A percentile compares a stretch with the other conserved stretches of the same genome.
Evolutionary conservation across 148 eudicot species (phyloP).

Genomic region (Silene conica): DNA sequence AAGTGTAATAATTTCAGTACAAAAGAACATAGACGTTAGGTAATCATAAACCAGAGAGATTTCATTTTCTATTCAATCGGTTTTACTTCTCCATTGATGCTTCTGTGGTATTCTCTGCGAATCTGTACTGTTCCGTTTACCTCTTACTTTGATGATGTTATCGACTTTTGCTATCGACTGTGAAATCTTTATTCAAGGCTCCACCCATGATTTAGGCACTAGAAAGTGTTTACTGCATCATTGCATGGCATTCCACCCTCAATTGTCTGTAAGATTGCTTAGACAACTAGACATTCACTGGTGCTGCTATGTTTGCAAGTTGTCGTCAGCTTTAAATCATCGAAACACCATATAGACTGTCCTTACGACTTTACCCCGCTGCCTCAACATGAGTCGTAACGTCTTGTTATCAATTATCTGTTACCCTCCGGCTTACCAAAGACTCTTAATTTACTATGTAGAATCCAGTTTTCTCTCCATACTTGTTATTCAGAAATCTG

Average conservation of each 20-base stretch:
- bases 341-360: too few relatives aligned
- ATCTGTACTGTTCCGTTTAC: too few relatives aligned
- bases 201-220: slow-evolving; percentile 4
- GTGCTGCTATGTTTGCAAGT: background rate
- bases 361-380: background rate
- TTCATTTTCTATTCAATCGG: background rate
- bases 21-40: background rate
- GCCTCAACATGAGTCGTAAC: too few relatives aligned
- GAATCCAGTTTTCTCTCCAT: too few relatives aligned
- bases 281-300: background rate
- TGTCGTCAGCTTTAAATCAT: slow-evolving; percentile 10
- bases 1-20: background rate
- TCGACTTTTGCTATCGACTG: too few relatives aligned
- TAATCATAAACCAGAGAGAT: background rate
- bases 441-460: too few relatives aligned
- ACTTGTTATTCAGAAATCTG: too few relatives aligned
- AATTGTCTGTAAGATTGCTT: slow-evolving; percentile 7
- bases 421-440: too few relatives aligned
- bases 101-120: background rate
- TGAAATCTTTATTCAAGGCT: background rate
- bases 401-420: too few relatives aligned
- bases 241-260: background rate
- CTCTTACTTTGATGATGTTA: too few relatives aligned
- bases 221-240: background rate
- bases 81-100: background rate